Evolutionary conservation across 768 basidiomycete species (phyloP).

Genomic region (Leucocoprinus birnbaumii): DNA sequence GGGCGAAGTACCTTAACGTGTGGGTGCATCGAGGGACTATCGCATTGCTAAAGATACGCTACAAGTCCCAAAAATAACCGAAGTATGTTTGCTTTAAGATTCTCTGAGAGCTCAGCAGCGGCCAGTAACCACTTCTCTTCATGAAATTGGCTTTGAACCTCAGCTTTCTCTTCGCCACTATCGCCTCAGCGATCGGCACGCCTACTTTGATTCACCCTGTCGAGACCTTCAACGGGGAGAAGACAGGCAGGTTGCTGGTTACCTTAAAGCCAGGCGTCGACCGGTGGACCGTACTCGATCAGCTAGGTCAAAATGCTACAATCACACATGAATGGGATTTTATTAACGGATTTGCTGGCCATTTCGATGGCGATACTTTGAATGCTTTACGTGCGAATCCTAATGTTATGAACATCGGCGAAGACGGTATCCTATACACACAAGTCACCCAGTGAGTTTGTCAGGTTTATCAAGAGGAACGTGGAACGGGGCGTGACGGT

Average conservation of each 20-base stretch:
- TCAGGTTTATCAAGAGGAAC: background rate
- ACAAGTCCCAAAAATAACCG: no score
- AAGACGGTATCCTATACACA: slow-evolving; percentile 26
- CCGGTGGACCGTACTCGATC: slow-evolving; percentile 14
- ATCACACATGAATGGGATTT: slow-evolving; percentile 21
- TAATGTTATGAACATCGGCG: slow-evolving; percentile 23
- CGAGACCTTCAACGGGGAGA: slow-evolving; percentile 21
- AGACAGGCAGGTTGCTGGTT: slow-evolving; percentile 26
- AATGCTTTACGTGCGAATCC: slow-evolving; percentile 21
- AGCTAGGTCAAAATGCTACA: slow-evolving; percentile 4
- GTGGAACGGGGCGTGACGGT: no score
- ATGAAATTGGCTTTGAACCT: no score
- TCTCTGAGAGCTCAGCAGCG: no score
- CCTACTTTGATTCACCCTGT: no score
- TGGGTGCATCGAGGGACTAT: no score
- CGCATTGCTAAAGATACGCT: no score
- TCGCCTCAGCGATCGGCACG: no score
- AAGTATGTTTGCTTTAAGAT: no score
- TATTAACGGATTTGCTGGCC: slow-evolving; percentile 30
- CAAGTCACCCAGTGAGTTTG: slow-evolving; percentile 19
- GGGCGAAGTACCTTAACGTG: no score
- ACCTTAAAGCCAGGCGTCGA: slow-evolving; percentile 26
- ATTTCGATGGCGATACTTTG: slow-evolving; percentile 21
- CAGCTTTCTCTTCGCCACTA: no score
- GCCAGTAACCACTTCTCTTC: no score